Percentiles rank a stretch among this genome's conserved stretches.
Conservation (phyloP, 2,329 filamentous ascomycete genomes). For the Fusarium sororula region DNA sequence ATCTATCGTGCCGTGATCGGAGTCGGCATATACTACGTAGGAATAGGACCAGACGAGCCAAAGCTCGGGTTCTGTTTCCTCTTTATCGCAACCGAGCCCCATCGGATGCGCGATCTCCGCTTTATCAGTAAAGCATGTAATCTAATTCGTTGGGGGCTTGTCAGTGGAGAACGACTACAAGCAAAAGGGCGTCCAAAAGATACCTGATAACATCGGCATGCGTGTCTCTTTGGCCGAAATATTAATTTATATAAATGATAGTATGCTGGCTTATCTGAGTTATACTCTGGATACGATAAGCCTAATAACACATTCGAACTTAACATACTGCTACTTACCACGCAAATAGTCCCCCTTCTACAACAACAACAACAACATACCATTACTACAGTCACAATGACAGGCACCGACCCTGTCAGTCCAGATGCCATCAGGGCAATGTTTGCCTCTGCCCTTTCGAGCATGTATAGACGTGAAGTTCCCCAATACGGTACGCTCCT, state of each 20-base stretch:
- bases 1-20: not conserved
- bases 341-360: not conserved
- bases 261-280: not conserved
- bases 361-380: not conserved
- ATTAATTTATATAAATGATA: conserved; percentile 4
- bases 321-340: no score
- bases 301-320: not conserved
- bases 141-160: conserved; percentile 1
- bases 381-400: not conserved
- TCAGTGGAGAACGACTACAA: conserved; percentile 2
- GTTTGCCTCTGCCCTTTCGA: conserved; percentile 47
- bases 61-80: conserved; percentile 20
- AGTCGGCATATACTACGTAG: not conserved
- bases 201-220: not conserved
- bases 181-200: conserved; percentile 10
- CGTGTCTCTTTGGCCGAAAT: not conserved
- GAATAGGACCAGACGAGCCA: not conserved
- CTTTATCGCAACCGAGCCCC: not conserved
- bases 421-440: conserved; percentile 23
- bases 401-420: not conserved
- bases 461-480: conserved; percentile 49
- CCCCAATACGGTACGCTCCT: conserved; percentile 48
- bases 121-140: not conserved
- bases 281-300: not conserved
- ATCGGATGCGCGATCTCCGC: conserved; percentile 1